Base-by-base conservation (phyloP, 169 alveolate genomes). In the Cryptosporidium meleagridis region DNA sequence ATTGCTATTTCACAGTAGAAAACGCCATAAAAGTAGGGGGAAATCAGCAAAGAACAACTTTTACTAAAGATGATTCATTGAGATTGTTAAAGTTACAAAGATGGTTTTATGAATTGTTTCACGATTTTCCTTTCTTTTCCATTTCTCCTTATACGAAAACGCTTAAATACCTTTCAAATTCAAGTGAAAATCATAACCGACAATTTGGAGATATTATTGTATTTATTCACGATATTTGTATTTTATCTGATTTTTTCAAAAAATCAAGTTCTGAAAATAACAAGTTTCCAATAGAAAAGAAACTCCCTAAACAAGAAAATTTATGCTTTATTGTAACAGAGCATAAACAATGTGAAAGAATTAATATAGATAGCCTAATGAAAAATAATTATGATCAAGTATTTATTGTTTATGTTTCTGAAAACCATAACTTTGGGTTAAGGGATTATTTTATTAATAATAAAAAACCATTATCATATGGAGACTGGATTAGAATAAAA, bases 71-170 rank as follows among this genome's bases (percentile, higher is more conserved):
- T 10, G 89, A 80, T 26, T 80, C 89, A 8, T 23, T 80, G 18
- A 80, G 75, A 65, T 69, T 80, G 29, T 51, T 80, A 31, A 62
- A 67, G 35, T 45, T 80, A 6, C 89, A 80, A 67, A 61, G 89
- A 61, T 80, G 89, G 89, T 69, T 23, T 44, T 80, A 80, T 45
- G 89, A 80, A 80, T 41, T 80, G 48, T 80, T 80, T 59, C 89
- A 80, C 62, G 75, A 65, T n/a, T 80, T 62, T 31, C 89, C 89
- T 4, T 80, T 59, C 45, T 80, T 58, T 65, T 80, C 80, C 65
- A 44, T 65, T 16, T 80, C 89, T 23, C 89, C 73, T 8, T 80
- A 80, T 67, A 80, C 89, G 10, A 80, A 80, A 51, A 33, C 89
- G 39, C 53, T 80, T 1, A 59, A 69, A 39, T 51, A 39, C 62